Conservation (phyloP, 495 filamentous ascomycete species). For the Hypomontagnella monticulosa region DNA sequence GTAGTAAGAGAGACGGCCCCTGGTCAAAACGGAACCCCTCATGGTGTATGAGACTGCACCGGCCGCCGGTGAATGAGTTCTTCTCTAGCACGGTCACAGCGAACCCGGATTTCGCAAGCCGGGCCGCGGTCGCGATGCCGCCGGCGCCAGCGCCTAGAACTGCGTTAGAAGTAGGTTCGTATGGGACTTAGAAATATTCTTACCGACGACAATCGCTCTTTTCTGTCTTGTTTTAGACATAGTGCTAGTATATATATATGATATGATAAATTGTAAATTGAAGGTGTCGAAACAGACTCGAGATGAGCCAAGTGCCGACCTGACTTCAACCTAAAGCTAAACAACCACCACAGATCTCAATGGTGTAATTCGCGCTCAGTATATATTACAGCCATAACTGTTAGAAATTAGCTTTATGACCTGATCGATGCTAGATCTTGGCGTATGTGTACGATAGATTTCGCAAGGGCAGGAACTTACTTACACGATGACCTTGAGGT, state of each 20-base stretch:
- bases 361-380: too few species aligned
- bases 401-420: too few species aligned
- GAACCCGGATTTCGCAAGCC: constrained; percentile 72
- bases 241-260: too few species aligned
- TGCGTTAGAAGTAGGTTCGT: constrained; percentile 10
- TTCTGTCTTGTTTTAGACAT: constrained; percentile 39
- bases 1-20: constrained; percentile 73
- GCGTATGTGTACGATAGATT: background rate
- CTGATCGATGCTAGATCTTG: background rate
- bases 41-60: constrained; percentile 67
- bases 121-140: constrained; percentile 71
- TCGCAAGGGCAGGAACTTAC: background rate
- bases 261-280: too few species aligned
- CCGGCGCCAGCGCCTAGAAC: constrained; percentile 70
- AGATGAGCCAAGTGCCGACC: too few species aligned
- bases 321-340: too few species aligned
- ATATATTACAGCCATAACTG: too few species aligned
- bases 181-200: constrained; percentile 15
- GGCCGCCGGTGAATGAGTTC: constrained; percentile 71
- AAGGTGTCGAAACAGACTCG: too few species aligned
- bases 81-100: constrained; percentile 74
- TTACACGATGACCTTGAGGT: background rate
- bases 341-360: too few species aligned
- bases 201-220: constrained; percentile 61
- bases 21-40: constrained; percentile 74